Percentiles rank a stretch among this genome's conserved stretches.
Evolutionary conservation across 306 rosid species (phyloP).

Genomic region (Corylus avellana): DNA sequence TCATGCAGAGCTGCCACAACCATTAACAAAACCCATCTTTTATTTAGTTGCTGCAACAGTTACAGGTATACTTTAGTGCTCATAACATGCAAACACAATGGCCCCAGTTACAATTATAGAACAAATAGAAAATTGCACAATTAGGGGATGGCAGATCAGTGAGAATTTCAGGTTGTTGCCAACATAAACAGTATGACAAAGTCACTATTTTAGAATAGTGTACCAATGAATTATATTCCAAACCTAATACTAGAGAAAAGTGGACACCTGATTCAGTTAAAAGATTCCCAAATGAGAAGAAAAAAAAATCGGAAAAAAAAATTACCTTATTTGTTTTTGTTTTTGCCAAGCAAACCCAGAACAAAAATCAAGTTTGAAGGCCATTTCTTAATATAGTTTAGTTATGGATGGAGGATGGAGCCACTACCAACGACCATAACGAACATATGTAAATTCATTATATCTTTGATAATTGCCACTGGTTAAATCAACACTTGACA

Average conservation of each 20-base stretch:
- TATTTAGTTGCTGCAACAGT: conserved; percentile 23
- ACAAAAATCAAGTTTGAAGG: background rate
- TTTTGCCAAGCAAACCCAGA: too few relatives aligned
- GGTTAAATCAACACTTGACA: background rate
- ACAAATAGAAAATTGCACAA: background rate
- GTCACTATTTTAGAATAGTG: background rate
- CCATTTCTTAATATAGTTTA: background rate
- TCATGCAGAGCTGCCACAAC: conserved; percentile 36
- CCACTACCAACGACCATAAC: background rate
- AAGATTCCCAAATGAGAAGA: background rate
- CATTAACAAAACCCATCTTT: conserved; percentile 24
- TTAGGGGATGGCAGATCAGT: background rate
- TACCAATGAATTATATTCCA: background rate
- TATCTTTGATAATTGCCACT: background rate
- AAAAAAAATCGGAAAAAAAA: background rate
- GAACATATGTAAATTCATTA: background rate
- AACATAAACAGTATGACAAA: background rate
- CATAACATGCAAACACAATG: conserved; percentile 4
- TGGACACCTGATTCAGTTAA: background rate
- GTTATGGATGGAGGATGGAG: background rate
- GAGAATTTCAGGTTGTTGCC: background rate
- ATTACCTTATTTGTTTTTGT: background rate
- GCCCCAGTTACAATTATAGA: background rate
- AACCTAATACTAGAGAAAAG: background rate
- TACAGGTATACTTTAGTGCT: background rate